phyloP scores from a whole-genome alignment of 2,329 filamentous ascomycete species.

The Sordariomycetes sp. region DNA sequence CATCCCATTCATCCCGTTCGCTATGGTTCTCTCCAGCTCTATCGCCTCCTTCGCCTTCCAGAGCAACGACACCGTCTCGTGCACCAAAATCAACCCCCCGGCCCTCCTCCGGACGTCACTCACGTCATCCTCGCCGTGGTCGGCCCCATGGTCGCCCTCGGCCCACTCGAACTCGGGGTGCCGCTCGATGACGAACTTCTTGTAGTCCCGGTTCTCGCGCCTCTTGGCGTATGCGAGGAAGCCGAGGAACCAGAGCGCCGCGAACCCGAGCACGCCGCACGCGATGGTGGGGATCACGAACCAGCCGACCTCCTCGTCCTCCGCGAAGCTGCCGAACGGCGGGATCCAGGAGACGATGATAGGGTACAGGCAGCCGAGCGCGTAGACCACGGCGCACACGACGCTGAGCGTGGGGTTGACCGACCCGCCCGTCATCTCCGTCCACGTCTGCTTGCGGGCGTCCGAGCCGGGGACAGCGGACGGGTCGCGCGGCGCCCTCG shows the following conservation, averaged over 20 bases:
- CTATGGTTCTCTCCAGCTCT: not conserved
- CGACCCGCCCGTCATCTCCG: constrained; percentile 18
- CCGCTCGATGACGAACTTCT: constrained; percentile 22
- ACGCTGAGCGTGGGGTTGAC: constrained; percentile 20
- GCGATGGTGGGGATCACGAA: constrained; percentile 20
- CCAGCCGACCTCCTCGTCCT: constrained; percentile 11
- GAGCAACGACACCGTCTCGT: constrained; percentile 23
- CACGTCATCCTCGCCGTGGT: constrained; percentile 4
- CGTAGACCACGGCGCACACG: constrained; percentile 17
- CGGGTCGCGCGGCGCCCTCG: not conserved
- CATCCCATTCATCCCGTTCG: not conserved
- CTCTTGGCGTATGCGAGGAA: constrained; percentile 18
- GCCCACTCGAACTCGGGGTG: constrained; percentile 21
- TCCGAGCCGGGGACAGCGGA: not conserved
- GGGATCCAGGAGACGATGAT: constrained; percentile 21
- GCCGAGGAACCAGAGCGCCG: constrained; percentile 20
- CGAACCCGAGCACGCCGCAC: constrained; percentile 17
- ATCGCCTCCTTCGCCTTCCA: constrained; percentile 19
- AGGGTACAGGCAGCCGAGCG: constrained; percentile 19
- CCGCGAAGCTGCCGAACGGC: constrained; percentile 9
- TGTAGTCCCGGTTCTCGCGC: constrained; percentile 16
- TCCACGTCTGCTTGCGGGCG: constrained; percentile 13
- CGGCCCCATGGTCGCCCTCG: constrained; percentile 10
- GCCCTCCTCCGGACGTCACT: constrained; percentile 9
- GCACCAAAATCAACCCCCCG: constrained; percentile 20